Percentiles rank a stretch among this genome's conserved stretches.
phyloP scores from a whole-genome alignment of 2,329 filamentous ascomycete genomes.

The Chrysoporthe puriensis region DNA sequence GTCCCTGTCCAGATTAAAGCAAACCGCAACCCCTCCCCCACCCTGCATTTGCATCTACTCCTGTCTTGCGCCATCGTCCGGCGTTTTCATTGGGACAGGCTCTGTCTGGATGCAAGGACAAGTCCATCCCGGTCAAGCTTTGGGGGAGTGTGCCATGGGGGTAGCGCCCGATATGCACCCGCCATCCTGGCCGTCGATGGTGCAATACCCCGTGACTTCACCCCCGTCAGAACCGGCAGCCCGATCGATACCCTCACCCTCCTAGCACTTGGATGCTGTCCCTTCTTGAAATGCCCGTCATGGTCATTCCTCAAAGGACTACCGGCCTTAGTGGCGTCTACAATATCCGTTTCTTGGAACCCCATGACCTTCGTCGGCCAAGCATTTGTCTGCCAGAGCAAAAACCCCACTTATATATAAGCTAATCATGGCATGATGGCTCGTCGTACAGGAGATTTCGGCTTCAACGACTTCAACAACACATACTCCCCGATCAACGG shows the following conservation, averaged over 20 bases:
- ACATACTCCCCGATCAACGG: constrained; percentile 56
- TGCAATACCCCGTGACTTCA: constrained; percentile 65
- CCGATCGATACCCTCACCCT: constrained; percentile 21
- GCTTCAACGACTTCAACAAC: constrained; percentile 58
- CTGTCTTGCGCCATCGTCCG: constrained; percentile 24
- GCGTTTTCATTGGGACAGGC: constrained; percentile 24
- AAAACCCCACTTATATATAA: constrained; percentile 21
- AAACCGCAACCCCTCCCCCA: constrained; percentile 23
- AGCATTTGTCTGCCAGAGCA: neutral
- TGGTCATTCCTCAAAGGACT: constrained; percentile 15
- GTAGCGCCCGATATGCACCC: constrained; percentile 39
- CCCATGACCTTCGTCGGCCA: neutral
- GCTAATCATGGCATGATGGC: constrained; percentile 53
- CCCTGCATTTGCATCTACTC: constrained; percentile 21
- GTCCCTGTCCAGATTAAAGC: constrained; percentile 11
- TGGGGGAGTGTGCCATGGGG: constrained; percentile 35
- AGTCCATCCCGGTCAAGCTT: constrained; percentile 26
- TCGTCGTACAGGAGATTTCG: constrained; percentile 55
- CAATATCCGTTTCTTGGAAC: constrained; percentile 11
- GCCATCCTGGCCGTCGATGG: constrained; percentile 56
- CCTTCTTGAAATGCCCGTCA: constrained; percentile 23
- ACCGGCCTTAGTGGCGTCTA: constrained; percentile 19
- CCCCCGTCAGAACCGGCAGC: constrained; percentile 20
- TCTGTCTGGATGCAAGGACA: constrained; percentile 18
- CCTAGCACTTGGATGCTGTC: neutral